phyloP scores from a whole-genome alignment of 1,139 yeast genomes.

The Suhomyces kunorum region DNA sequence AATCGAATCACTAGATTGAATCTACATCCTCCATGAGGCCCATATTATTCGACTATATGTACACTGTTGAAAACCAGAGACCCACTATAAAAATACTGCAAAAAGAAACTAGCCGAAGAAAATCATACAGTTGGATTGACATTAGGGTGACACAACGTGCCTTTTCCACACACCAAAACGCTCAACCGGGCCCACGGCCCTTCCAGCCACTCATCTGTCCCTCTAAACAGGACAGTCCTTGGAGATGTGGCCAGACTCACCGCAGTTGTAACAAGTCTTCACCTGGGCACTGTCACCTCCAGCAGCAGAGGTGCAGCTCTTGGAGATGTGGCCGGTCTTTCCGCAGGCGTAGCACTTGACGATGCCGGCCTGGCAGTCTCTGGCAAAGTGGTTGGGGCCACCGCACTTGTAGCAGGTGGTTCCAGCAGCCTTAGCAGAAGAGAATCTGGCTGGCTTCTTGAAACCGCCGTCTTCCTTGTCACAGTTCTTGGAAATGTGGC shows the following conservation, averaged over 20 bases:
- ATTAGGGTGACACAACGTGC: conserved; percentile 6
- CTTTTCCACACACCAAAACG: conserved; percentile 5
- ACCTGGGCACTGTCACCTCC: conserved; percentile 41
- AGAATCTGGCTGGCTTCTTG: conserved; percentile 19
- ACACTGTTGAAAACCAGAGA: conserved; percentile 7
- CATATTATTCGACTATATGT: conserved; percentile 9
- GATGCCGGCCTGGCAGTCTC: conserved; percentile 77
- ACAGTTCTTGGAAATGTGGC: conserved; percentile 82
- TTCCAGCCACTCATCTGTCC: no score
- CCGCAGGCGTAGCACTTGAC: conserved; percentile 94
- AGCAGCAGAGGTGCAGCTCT: conserved; percentile 64
- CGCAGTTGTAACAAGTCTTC: conserved; percentile 56
- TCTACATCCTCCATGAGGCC: conserved; percentile 1
- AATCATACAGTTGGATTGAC: conserved; percentile 6
- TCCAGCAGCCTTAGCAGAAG: conserved; percentile 27
- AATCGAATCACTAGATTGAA: not conserved
- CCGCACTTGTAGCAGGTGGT: conserved; percentile 90
- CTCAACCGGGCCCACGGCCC: conserved; percentile 1
- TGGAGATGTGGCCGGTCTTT: conserved; percentile 83
- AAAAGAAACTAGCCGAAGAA: conserved; percentile 9
- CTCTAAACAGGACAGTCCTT: conserved; percentile 59
- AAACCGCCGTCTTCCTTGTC: conserved; percentile 34
- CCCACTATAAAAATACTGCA: conserved; percentile 6
- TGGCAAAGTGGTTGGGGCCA: conserved; percentile 90
- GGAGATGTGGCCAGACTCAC: conserved; percentile 39